Percentiles rank a stretch among this genome's conserved stretches.
Conservation (phyloP, 345 rosid species). For the Arabis alpina region DNA sequence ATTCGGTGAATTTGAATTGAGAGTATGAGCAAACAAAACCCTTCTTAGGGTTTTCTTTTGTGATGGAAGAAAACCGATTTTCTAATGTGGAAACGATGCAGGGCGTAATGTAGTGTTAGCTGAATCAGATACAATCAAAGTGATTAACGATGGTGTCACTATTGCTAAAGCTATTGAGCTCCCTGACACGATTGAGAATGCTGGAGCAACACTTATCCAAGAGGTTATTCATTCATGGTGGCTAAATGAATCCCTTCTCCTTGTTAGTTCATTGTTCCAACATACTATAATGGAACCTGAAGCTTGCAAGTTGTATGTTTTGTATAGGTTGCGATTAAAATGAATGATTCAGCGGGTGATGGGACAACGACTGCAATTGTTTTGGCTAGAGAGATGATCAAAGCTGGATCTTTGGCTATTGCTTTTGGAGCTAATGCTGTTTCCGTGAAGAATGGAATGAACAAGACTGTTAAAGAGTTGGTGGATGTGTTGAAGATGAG, state of each 20-base stretch:
- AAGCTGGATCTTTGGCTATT: conserved; percentile 69
- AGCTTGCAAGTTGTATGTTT: conserved; percentile 11
- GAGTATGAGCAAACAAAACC: background rate
- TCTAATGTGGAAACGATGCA: conserved; percentile 43
- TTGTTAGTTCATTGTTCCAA: conserved; percentile 4
- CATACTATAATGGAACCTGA: background rate
- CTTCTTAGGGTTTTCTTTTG: background rate
- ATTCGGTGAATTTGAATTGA: background rate
- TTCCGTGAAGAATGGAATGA: conserved; percentile 71
- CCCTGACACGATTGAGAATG: conserved; percentile 74
- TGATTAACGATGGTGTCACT: conserved; percentile 87
- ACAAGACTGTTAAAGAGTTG: conserved; percentile 61
- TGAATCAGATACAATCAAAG: conserved; percentile 61
- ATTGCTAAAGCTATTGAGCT: conserved; percentile 76
- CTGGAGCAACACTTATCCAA: conserved; percentile 78
- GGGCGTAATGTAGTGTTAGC: conserved; percentile 82
- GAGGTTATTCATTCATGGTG: conserved; percentile 84
- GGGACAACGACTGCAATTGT: conserved; percentile 88
- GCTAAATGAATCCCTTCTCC: conserved; percentile 44
- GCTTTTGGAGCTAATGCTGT: conserved; percentile 85
- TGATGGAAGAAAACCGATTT: conserved; percentile 13
- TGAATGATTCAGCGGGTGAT: conserved; percentile 90
- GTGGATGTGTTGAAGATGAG: conserved; percentile 52
- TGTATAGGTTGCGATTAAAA: conserved; percentile 74
- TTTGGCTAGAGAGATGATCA: conserved; percentile 82